Percentiles rank a stretch among this genome's conserved stretches.
Evolutionary conservation across 345 rosid genomes (phyloP).

Genomic region (thale cress (Arabidopsis thaliana)): DNA sequence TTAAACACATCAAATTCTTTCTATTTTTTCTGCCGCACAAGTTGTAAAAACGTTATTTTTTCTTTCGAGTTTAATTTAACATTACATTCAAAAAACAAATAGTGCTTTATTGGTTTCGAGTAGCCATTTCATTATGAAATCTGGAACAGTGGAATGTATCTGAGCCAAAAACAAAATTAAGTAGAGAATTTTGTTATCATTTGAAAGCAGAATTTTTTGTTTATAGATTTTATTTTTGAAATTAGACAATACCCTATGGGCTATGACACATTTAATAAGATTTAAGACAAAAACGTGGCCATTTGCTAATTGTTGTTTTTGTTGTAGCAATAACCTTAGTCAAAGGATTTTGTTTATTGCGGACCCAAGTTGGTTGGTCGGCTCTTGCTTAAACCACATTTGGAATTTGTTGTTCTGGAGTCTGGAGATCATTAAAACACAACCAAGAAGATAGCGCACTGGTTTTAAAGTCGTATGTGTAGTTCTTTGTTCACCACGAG

Average conservation of each 20-base stretch:
- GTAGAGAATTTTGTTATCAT: background rate
- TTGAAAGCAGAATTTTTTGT: too few species aligned
- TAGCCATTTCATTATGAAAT: background rate
- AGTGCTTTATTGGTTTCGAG: background rate
- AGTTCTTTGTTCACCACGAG: background rate
- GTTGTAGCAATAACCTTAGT: background rate
- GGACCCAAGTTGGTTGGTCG: background rate
- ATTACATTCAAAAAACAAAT: background rate
- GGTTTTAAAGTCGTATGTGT: too few species aligned
- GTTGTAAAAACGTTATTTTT: too few species aligned
- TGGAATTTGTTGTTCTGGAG: too few species aligned
- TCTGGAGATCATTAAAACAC: too few species aligned
- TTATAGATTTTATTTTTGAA: background rate
- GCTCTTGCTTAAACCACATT: too few species aligned
- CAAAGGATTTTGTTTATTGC: background rate
- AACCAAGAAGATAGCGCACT: background rate
- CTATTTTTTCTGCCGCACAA: too few species aligned
- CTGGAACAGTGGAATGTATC: background rate
- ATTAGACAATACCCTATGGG: background rate
- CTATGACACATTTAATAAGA: background rate
- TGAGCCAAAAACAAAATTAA: background rate
- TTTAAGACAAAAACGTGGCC: background rate
- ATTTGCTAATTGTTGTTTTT: background rate
- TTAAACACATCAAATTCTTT: too few species aligned
- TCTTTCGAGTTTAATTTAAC: too few species aligned